Conservation (phyloP, 2,329 filamentous ascomycete species). For the Neofusicoccum sp. region DNA sequence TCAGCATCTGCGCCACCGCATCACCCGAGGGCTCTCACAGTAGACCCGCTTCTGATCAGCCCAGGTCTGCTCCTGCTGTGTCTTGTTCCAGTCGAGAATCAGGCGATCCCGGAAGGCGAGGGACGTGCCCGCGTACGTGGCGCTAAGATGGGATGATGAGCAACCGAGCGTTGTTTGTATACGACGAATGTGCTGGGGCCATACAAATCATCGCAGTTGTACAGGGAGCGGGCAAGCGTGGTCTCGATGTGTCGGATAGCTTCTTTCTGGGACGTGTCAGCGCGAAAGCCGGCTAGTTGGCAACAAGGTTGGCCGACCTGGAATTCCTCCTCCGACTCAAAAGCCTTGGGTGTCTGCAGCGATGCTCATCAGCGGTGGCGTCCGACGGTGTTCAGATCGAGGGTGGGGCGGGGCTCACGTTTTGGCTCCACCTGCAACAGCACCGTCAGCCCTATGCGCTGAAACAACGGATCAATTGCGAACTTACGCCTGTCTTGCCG, state of each 20-base stretch:
- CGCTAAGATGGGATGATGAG: slow-evolving; percentile 44
- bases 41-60: slow-evolving; percentile 91
- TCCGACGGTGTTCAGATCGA: not conserved
- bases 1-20: slow-evolving; percentile 21
- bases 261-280: slow-evolving; percentile 57
- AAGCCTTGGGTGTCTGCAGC: slow-evolving; percentile 62
- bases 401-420: slow-evolving; percentile 43
- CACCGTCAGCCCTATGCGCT: slow-evolving; percentile 7
- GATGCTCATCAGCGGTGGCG: slow-evolving; percentile 3
- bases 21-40: slow-evolving; percentile 51
- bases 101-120: slow-evolving; percentile 90
- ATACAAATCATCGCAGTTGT: slow-evolving; percentile 89
- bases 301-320: slow-evolving; percentile 42
- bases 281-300: too few relatives aligned
- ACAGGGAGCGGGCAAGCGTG: slow-evolving; percentile 89
- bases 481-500: slow-evolving; percentile 77
- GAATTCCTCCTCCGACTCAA: slow-evolving; percentile 79
- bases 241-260: slow-evolving; percentile 95
- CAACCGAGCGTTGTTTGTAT: not conserved
- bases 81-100: slow-evolving; percentile 96
- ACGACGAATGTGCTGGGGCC: slow-evolving; percentile 20
- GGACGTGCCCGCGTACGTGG: slow-evolving; percentile 86
- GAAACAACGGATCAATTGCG: slow-evolving; percentile 5
- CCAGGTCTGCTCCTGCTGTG: slow-evolving; percentile 92
- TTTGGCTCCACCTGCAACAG: slow-evolving; percentile 57